Conservation (phyloP, 352 stramenopile genomes). For the Phytophthora vignae region DNA sequence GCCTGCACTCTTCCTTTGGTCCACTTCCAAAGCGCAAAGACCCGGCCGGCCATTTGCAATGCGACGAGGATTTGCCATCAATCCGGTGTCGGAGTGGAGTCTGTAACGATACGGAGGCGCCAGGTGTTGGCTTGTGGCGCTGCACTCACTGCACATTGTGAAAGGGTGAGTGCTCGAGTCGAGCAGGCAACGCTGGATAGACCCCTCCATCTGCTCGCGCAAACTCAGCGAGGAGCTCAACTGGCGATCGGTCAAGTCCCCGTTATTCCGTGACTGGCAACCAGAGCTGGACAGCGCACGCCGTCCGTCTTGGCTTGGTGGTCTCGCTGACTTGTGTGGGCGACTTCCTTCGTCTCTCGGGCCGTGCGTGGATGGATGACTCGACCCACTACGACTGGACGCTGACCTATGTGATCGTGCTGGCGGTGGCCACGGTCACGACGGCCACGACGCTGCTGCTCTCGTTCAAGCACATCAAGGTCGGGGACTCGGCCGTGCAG, state of each 20-base stretch:
- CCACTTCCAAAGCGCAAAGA: conserved; percentile 12
- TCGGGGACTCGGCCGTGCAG: conserved; percentile 68
- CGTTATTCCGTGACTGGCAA: conserved; percentile 37
- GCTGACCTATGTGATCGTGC: conserved; percentile 61
- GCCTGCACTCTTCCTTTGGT: conserved; percentile 5
- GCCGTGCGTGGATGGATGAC: conserved; percentile 57
- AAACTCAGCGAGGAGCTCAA: conserved; percentile 35
- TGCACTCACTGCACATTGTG: conserved; percentile 4
- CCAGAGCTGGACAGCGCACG: conserved; percentile 6
- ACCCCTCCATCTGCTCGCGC: conserved; percentile 24
- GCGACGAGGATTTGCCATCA: conserved; percentile 19
- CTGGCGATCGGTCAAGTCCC: conserved; percentile 29
- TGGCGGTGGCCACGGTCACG: conserved; percentile 50
- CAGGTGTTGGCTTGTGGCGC: conserved; percentile 15
- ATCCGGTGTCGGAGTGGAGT: conserved; percentile 7
- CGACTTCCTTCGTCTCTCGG: conserved; percentile 7
- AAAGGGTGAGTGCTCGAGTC: conserved; percentile 2
- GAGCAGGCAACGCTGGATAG: conserved; percentile 28
- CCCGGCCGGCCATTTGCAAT: conserved; percentile 9
- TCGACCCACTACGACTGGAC: conserved; percentile 64
- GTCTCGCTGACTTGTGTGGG: conserved; percentile 15
- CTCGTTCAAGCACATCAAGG: conserved; percentile 71
- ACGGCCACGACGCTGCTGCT: conserved; percentile 61
- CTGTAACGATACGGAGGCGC: conserved; percentile 12
- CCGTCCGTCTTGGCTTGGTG: neutral